Base-by-base conservation (phyloP, 768 basidiomycete species). In the Auricularia auricula-judae region DNA sequence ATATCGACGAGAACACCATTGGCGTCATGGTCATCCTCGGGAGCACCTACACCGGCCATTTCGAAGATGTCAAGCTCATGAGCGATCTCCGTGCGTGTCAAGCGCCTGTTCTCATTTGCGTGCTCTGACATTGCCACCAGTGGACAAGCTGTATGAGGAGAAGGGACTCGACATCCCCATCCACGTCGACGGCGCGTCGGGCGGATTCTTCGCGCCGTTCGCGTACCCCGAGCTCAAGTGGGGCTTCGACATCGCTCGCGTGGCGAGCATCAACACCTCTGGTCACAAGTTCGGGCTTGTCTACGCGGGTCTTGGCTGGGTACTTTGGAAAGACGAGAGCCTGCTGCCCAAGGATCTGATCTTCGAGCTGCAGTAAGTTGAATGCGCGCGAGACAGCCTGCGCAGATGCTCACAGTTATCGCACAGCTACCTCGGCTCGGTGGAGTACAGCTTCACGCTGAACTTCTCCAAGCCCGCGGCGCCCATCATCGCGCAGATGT, bases 1-100 rank as follows among this genome's bases (percentile, higher is more conserved):
- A 77, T 62, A 79, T 88, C 16, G 87, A 88, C 68, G 86, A 88
- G 75, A 87, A 87, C 67, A 85, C 84, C 1, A 87, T 88, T 65
- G 86, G 86, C 59, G 76, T 88, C 62, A 88, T 85, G 66, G 83
- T 84, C 64, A 83, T 83, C 65, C 76, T 84, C 33, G 81, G 79
- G 36, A 78, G 87, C 39, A 82, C 80, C 33, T 81, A 79, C 67
- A 84, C 83, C 4, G 83, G 80, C n/a, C 78, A 78, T 68, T 84
- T 80, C 70, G 94, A 96, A 70, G 85, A 88, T 12, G 93, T 97
- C 36, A 83, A 89, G 72, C 89, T 87, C 72, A 90, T 97, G 85
- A 79, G 88, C 1, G 85, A 86, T 51, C 79, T 90, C 10, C 77
- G 93, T 73, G 79, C 81, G 76, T 79, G 75, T 65, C 86, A 83